Evolutionary conservation across 768 basidiomycete genomes (phyloP), one percentile per base, ranked within the genome.

Genomic region (Clitopilus passeckerianus): DNA sequence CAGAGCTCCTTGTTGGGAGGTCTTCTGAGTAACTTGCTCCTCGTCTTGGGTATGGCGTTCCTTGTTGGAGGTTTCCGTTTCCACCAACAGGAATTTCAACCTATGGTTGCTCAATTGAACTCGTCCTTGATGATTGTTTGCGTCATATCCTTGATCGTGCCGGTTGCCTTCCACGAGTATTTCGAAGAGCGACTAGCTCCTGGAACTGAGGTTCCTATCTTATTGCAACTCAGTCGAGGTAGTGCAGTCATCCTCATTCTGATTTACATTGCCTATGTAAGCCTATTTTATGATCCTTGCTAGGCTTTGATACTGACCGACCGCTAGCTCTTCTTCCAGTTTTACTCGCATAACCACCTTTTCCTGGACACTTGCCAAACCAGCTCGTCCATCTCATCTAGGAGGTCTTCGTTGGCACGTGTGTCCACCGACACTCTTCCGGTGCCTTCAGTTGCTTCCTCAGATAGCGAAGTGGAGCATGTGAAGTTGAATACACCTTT

Each of bases 41-140:
- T 95, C 82, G 75, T 95, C 80, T 69, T 93, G 82, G 58, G 94
- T 86, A 73, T 94, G 87, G 71, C 89, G 71, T 65, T 94, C 85
- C 69, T 95, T 83, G 79, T 80, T 34, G 77, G 77, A 53, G 82
- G 82, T 9, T 77, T 76, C 60, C 74, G 77, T 57, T 85, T 80
- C 68, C 71, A 72, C 34, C 79, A 80, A 53, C 83, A 83, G 64
- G 75, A 77, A 59, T 81, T 83, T 66, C 79, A 80, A 60, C 75
- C 78, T 6, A 82, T 82, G 69, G 80, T 81, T 4, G 80, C 84
- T 8, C 86, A 89, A 65, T 72, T 87, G 41, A 87, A 88, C 60
- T 86, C 86, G 1, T 84, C 86, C 0, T 73, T 89, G 60, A 68
- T 90, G 61, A 86, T 82, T n/a, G 77, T 89, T 44, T 84, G 86